Conservation (phyloP, 2,329 filamentous ascomycete genomes). For the Leptographium flavum region DNA sequence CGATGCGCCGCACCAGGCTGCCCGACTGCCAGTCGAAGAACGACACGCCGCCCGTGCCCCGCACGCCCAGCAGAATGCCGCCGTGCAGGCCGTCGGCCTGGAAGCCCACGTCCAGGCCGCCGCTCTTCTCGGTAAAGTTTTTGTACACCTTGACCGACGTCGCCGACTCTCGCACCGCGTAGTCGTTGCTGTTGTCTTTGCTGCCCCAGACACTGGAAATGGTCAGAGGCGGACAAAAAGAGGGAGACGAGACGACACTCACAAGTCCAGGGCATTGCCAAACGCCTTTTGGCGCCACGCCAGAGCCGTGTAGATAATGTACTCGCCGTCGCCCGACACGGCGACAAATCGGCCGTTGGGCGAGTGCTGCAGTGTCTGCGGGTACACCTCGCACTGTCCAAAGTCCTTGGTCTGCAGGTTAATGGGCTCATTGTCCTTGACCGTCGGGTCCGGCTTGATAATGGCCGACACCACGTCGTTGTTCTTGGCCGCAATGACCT, state of each 20-base stretch:
- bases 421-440: conserved; percentile 84
- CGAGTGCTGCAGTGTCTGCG: conserved; percentile 88
- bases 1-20: conserved; percentile 78
- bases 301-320: conserved; percentile 95
- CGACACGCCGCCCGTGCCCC: conserved; percentile 84
- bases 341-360: conserved; percentile 78
- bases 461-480: conserved; percentile 91
- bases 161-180: conserved; percentile 85
- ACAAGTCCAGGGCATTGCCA: conserved; percentile 82
- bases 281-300: conserved; percentile 98
- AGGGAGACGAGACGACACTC: background rate
- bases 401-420: conserved; percentile 84
- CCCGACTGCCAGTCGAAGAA: conserved; percentile 95
- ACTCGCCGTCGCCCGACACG: conserved; percentile 91
- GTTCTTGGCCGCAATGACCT: conserved; percentile 90
- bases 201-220: conserved; percentile 60
- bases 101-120: conserved; percentile 86
- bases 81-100: conserved; percentile 83
- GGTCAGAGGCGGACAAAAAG: background rate
- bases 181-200: conserved; percentile 97
- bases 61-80: conserved; percentile 83
- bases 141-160: conserved; percentile 96
- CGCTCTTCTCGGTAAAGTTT: conserved; percentile 87
- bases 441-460: conserved; percentile 74
- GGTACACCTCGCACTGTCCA: conserved; percentile 91